These are phyloP conservation scores for Hypoxylon subgilvum DNA, from an alignment of 495 filamentous ascomycete species.

Conservation along the genomic window DNA sequence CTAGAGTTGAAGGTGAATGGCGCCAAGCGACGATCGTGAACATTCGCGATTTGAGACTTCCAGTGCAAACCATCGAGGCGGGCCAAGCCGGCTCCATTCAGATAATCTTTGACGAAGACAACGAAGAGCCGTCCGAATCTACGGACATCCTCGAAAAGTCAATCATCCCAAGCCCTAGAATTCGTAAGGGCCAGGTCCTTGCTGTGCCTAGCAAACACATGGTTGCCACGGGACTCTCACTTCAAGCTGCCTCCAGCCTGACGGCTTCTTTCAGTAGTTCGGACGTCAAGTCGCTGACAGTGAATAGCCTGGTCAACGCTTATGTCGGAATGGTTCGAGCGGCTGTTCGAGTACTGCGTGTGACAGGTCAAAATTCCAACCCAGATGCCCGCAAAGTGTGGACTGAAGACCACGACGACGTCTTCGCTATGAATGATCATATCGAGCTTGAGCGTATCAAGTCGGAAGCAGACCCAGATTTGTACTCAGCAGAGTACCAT, in stretches of 20 bases:
- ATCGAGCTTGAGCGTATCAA: conserved; percentile 46
- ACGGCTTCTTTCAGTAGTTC: conserved; percentile 54
- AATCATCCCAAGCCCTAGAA: conserved; percentile 51
- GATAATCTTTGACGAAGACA: conserved; percentile 61
- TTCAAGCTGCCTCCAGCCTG: conserved; percentile 64
- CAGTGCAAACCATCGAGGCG: conserved; percentile 73
- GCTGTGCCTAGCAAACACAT: conserved; percentile 61
- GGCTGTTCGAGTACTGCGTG: conserved; percentile 67
- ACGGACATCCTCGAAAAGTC: conserved; percentile 19
- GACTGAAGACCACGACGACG: conserved; percentile 58
- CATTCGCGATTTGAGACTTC: conserved; percentile 84
- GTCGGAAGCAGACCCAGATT: conserved; percentile 43
- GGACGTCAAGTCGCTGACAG: conserved; percentile 45
- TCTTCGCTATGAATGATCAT: conserved; percentile 70
- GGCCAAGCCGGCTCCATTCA: conserved; percentile 94
- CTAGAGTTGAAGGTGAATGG: conserved; percentile 68
- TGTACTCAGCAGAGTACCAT: conserved; percentile 55
- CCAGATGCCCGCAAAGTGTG: conserved; percentile 26
- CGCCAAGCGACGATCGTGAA: conserved; percentile 78
- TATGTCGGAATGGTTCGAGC: conserved; percentile 89
- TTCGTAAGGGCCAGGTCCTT: conserved; percentile 87
- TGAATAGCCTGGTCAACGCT: conserved; percentile 70
- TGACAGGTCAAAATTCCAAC: conserved; percentile 38
- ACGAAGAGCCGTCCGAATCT: conserved; percentile 24
- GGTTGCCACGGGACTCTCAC: conserved; percentile 50